Conservation (phyloP, 2,329 filamentous ascomycete genomes). For the Bipolaris oryzae region DNA sequence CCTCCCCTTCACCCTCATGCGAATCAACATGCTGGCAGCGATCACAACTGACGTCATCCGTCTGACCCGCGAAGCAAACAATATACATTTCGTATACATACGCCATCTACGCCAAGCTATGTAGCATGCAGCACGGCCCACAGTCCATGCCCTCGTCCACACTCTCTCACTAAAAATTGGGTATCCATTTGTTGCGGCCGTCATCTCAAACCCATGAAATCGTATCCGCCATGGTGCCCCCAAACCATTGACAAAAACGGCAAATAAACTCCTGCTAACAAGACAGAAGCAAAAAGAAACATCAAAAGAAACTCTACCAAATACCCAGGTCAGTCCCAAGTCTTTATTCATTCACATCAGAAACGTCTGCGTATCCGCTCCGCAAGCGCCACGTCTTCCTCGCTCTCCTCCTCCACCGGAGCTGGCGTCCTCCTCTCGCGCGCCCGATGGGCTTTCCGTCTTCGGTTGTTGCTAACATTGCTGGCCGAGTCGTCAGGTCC, state of each 20-base stretch:
- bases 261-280: conserved; percentile 9
- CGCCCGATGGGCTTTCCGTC: conserved; percentile 70
- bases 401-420: conserved; percentile 65
- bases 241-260: conserved; percentile 3
- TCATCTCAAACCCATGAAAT: conserved; percentile 26
- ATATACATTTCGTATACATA: conserved; percentile 3
- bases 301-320: conserved; percentile 12
- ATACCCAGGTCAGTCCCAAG: conserved; percentile 6
- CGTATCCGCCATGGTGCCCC: conserved; percentile 16
- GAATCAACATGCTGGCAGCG: not conserved
- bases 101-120: conserved; percentile 5
- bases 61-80: conserved; percentile 5
- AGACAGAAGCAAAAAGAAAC: conserved; percentile 1
- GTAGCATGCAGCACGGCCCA: conserved; percentile 2
- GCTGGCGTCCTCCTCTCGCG: conserved; percentile 74
- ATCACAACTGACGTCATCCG: conserved; percentile 8
- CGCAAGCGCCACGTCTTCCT: conserved; percentile 33
- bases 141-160: conserved; percentile 1
- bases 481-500: conserved; percentile 81
- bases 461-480: conserved; percentile 75
- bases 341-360: conserved; percentile 12
- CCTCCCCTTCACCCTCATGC: not conserved
- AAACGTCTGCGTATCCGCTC: conserved; percentile 39
- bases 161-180: conserved; percentile 24
- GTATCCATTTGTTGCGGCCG: conserved; percentile 36